Percentiles rank a stretch among this genome's conserved stretches.
phyloP scores from a whole-genome alignment of 805 yeast genomes.

The Tetrapisispora arboricola region DNA sequence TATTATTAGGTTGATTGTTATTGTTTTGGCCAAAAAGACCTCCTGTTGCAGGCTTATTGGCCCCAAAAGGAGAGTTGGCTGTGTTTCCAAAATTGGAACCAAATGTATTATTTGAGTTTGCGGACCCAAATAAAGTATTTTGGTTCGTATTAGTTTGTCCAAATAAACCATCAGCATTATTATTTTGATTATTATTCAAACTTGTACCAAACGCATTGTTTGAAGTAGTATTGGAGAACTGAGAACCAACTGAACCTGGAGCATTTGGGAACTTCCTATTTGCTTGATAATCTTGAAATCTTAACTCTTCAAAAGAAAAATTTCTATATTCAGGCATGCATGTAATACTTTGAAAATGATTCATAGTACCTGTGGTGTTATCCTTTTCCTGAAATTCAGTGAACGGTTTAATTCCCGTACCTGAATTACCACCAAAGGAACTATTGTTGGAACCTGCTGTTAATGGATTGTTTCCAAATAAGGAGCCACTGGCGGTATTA shows the following conservation, averaged over 20 bases:
- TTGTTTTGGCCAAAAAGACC: constrained; percentile 12
- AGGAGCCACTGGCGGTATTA: neutral
- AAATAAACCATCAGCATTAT: constrained; percentile 6
- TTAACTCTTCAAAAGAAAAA: constrained; percentile 76
- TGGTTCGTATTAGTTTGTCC: neutral
- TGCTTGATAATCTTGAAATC: constrained; percentile 80
- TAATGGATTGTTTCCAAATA: constrained; percentile 19
- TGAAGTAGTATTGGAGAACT: constrained; percentile 13
- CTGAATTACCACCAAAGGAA: constrained; percentile 26
- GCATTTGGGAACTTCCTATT: constrained; percentile 28
- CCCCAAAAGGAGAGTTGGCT: constrained; percentile 32
- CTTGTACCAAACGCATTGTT: constrained; percentile 14
- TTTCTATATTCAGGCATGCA: constrained; percentile 86
- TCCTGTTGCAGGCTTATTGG: constrained; percentile 19
- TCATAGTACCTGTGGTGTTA: constrained; percentile 40
- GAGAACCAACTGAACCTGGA: constrained; percentile 7
- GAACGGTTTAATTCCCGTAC: constrained; percentile 66
- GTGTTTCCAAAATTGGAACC: constrained; percentile 20
- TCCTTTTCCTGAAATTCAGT: constrained; percentile 67
- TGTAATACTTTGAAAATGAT: constrained; percentile 61
- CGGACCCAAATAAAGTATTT: constrained; percentile 5
- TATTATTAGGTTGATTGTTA: constrained; percentile 6
- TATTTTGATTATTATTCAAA: constrained; percentile 6
- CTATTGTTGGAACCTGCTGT: constrained; percentile 2
- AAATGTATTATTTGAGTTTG: constrained; percentile 15